Evolutionary conservation across 2,329 filamentous ascomycete genomes (phyloP).

Genomic region (Akanthomyces muscarius): DNA sequence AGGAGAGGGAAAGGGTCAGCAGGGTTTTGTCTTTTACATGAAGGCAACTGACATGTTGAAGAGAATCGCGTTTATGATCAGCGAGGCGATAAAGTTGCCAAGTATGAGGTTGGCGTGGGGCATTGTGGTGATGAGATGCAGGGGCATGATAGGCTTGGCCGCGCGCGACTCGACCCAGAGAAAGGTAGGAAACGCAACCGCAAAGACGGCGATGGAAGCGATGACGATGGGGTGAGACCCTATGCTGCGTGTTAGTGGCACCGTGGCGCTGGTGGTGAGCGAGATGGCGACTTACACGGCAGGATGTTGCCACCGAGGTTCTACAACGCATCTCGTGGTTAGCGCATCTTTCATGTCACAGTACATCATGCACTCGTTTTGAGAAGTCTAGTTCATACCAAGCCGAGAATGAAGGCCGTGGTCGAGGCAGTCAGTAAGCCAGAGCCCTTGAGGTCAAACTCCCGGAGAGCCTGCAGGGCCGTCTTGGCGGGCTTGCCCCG

Average conservation of each 20-base stretch:
- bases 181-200: slow-evolving; percentile 46
- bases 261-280: neutral
- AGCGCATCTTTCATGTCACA: neutral
- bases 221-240: slow-evolving; percentile 58
- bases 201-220: slow-evolving; percentile 45
- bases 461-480: slow-evolving; percentile 45
- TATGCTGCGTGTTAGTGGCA: slow-evolving; percentile 22
- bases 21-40: too few species aligned
- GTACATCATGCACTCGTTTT: neutral
- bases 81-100: slow-evolving; percentile 48
- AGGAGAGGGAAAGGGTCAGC: neutral
- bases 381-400: slow-evolving; percentile 38
- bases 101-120: slow-evolving; percentile 58
- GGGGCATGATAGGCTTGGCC: slow-evolving; percentile 56
- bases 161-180: slow-evolving; percentile 49
- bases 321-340: slow-evolving; percentile 27
- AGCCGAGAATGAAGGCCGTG: slow-evolving; percentile 55
- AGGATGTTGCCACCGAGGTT: slow-evolving; percentile 61
- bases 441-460: slow-evolving; percentile 56
- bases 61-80: slow-evolving; percentile 52
- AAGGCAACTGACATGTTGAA: slow-evolving; percentile 50
- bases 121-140: slow-evolving; percentile 44
- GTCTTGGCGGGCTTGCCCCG: slow-evolving; percentile 41
- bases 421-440: slow-evolving; percentile 48
- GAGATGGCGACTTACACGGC: slow-evolving; percentile 43